Percentiles rank a stretch among this genome's conserved stretches.
These are phyloP conservation scores for Cinchona pubescens DNA, from an alignment of 257 asterid genomes.

Conservation along the genomic window DNA sequence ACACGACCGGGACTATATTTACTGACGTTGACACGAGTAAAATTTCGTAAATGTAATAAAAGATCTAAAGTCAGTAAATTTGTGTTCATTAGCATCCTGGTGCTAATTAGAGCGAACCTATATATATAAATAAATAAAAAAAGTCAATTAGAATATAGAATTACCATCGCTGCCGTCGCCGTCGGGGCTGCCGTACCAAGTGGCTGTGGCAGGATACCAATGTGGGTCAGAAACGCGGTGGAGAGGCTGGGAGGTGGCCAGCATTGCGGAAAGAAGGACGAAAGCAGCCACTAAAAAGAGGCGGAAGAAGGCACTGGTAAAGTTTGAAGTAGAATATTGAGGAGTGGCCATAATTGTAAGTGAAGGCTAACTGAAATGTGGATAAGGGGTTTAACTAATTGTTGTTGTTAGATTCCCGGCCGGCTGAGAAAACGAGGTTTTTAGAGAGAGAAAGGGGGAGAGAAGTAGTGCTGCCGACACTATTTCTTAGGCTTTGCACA, in stretches of 20 bases:
- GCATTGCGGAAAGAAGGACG: conserved; percentile 2
- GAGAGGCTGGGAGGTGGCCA: conserved; percentile 30
- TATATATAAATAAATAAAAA: too few relatives aligned
- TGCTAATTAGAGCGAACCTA: too few relatives aligned
- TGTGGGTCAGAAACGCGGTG: conserved; percentile 35
- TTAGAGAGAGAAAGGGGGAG: neutral
- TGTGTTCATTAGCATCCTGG: too few relatives aligned
- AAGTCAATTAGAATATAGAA: too few relatives aligned
- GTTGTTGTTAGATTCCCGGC: conserved; percentile 23
- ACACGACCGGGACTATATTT: too few relatives aligned
- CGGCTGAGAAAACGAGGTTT: conserved; percentile 49
- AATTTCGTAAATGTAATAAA: too few relatives aligned
- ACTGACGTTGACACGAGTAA: too few relatives aligned
- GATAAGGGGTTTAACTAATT: neutral
- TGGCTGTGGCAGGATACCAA: conserved; percentile 88
- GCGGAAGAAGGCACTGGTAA: neutral
- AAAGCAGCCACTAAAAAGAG: conserved; percentile 10
- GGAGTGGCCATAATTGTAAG: conserved; percentile 38
- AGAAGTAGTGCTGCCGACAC: conserved; percentile 42
- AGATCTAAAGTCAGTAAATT: too few relatives aligned
- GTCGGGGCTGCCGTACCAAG: conserved; percentile 98
- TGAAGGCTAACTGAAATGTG: neutral
- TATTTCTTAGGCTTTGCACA: conserved; percentile 3
- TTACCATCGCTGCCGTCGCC: conserved; percentile 94
- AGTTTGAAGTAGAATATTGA: neutral